Evolutionary conservation across 2,329 filamentous ascomycete species (phyloP).

Genomic region (Pseudogymnoascus sp.): DNA sequence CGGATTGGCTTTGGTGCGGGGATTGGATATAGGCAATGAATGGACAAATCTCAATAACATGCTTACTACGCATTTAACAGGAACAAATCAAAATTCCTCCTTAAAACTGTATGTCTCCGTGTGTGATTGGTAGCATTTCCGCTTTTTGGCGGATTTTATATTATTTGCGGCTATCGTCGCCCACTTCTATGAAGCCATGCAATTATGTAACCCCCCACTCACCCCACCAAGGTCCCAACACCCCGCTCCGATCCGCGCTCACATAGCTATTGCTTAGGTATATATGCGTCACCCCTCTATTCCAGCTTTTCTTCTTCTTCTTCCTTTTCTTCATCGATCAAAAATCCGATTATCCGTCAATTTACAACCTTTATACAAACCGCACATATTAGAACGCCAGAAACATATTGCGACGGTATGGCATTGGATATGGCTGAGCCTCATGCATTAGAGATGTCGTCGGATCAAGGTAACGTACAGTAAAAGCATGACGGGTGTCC

Average conservation of each 20-base stretch:
- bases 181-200: not conserved
- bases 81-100: not conserved
- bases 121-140: not conserved
- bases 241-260: conserved; percentile 6
- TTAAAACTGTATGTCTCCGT: not conserved
- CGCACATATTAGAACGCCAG: not conserved
- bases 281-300: conserved; percentile 3
- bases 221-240: conserved; percentile 3
- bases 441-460: conserved; percentile 31
- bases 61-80: not conserved
- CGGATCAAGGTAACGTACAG: conserved; percentile 37
- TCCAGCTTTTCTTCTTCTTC: not conserved
- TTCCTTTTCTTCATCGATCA: not conserved
- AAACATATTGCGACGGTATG: conserved; percentile 9
- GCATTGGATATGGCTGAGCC: conserved; percentile 14
- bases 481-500: conserved; percentile 36
- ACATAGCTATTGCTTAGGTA: not conserved
- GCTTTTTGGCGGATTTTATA: not conserved
- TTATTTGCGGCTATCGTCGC: conserved; percentile 3
- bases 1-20: not conserved
- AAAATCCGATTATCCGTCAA: not conserved
- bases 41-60: conserved; percentile 1
- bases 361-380: not conserved
- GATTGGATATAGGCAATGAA: not conserved
- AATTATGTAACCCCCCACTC: conserved; percentile 7